These are phyloP conservation scores for Asterella californica DNA, from an alignment of 225 moss, liverwort and hornwort genomes.

Conservation along the genomic window DNA sequence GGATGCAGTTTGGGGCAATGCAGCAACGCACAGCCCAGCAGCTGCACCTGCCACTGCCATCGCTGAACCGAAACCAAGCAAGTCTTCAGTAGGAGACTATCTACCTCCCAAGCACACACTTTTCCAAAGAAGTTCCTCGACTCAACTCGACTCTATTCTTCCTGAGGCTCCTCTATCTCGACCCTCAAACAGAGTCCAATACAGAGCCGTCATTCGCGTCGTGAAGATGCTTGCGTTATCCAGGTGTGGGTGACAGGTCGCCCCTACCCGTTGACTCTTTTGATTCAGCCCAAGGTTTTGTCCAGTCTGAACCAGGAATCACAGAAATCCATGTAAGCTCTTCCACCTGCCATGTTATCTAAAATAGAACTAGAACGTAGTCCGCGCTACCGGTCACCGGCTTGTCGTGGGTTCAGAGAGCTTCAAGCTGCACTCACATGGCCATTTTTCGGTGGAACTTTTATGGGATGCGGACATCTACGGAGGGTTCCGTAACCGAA, in stretches of 20 bases:
- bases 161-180: too few species aligned
- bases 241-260: not conserved
- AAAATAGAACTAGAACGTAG: too few species aligned
- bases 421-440: too few species aligned
- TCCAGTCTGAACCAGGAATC: too few species aligned
- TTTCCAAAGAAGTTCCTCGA: not conserved
- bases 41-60: slow-evolving; percentile 24
- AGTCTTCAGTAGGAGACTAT: too few species aligned
- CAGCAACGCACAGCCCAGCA: slow-evolving; percentile 12
- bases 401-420: too few species aligned
- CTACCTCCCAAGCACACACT: not conserved
- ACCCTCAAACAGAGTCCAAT: not conserved
- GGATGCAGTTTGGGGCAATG: slow-evolving; percentile 5
- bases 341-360: too few species aligned
- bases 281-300: not conserved
- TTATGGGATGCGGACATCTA: too few species aligned
- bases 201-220: not conserved
- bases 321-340: too few species aligned
- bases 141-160: not conserved
- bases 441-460: too few species aligned
- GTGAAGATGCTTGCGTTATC: not conserved
- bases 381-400: too few species aligned
- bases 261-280: not conserved
- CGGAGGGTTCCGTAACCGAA: too few species aligned
- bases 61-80: not conserved